Evolutionary conservation across 75 land plant species (phyloP).

Genomic region (Chamaecyparis obtusa): DNA sequence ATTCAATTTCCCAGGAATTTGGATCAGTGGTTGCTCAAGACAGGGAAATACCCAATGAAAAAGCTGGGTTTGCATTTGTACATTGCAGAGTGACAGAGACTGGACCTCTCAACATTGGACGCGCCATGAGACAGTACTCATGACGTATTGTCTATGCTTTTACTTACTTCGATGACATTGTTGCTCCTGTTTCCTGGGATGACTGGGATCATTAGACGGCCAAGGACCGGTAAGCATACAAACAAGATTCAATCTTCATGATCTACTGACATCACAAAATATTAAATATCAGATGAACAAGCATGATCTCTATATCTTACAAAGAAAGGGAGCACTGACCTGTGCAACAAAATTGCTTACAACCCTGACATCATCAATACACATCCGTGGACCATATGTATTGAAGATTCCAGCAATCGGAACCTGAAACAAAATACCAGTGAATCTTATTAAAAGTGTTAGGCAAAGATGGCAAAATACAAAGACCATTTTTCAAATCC

Average conservation of each 20-base stretch:
- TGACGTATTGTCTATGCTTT: conserved; percentile 76
- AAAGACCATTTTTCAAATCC: neutral
- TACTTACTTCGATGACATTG: conserved; percentile 77
- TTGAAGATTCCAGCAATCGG: conserved; percentile 85
- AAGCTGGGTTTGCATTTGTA: conserved; percentile 82
- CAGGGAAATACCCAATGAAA: conserved; percentile 51
- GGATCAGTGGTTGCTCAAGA: conserved; percentile 92
- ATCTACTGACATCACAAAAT: neutral
- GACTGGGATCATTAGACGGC: conserved; percentile 69
- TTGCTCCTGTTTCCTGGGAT: conserved; percentile 87
- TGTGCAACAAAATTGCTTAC: conserved; percentile 80
- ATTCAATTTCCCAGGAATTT: conserved; percentile 78
- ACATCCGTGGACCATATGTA: conserved; percentile 88
- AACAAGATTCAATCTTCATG: neutral
- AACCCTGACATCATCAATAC: conserved; percentile 85
- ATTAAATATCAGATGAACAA: neutral
- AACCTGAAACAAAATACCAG: conserved; percentile 34
- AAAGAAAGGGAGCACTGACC: conserved; percentile 23
- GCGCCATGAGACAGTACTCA: conserved; percentile 97
- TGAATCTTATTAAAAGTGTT: neutral
- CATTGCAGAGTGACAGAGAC: conserved; percentile 83
- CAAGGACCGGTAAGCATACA: conserved; percentile 45
- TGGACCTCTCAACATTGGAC: conserved; percentile 82
- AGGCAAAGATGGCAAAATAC: no score
- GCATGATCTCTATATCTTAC: neutral